phyloP scores from a whole-genome alignment of 2,329 filamentous ascomycete genomes.

The Thermothelomyces thermophilus region DNA sequence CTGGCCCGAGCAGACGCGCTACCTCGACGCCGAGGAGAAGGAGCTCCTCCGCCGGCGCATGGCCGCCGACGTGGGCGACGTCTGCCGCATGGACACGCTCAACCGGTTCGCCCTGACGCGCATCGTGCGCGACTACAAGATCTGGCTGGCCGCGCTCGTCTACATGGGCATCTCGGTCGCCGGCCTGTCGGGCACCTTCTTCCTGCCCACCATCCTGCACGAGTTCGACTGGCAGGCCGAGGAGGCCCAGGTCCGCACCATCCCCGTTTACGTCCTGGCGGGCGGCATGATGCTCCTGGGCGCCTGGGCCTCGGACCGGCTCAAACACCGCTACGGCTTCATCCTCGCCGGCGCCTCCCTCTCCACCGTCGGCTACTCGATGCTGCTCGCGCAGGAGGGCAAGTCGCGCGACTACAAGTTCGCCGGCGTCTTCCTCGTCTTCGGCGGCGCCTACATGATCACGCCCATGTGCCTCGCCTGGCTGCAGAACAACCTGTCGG shows the following conservation, averaged over 20 bases:
- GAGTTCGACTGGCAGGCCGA: slow-evolving; percentile 34
- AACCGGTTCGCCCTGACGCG: slow-evolving; percentile 29
- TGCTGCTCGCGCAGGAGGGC: slow-evolving; percentile 29
- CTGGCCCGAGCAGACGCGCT: slow-evolving; percentile 32
- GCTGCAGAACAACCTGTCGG: slow-evolving; percentile 47
- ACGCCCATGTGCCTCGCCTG: slow-evolving; percentile 37
- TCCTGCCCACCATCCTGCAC: slow-evolving; percentile 37
- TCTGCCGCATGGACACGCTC: slow-evolving; percentile 29
- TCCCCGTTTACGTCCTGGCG: slow-evolving; percentile 33
- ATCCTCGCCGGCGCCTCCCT: slow-evolving; percentile 27
- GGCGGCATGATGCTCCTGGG: slow-evolving; percentile 29
- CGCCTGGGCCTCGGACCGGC: slow-evolving; percentile 31
- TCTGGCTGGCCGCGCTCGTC: slow-evolving; percentile 32
- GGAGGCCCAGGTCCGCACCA: slow-evolving; percentile 33
- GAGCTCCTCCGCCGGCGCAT: slow-evolving; percentile 34
- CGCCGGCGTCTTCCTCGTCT: slow-evolving; percentile 33
- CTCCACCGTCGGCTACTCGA: slow-evolving; percentile 29
- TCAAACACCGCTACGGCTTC: slow-evolving; percentile 32
- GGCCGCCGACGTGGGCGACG: slow-evolving; percentile 21
- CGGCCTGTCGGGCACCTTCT: slow-evolving; percentile 32
- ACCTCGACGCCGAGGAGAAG: slow-evolving; percentile 36
- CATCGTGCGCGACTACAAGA: slow-evolving; percentile 43
- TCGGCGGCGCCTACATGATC: slow-evolving; percentile 30
- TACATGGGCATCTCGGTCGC: slow-evolving; percentile 21
- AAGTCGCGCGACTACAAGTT: slow-evolving; percentile 30